Conservation (phyloP, 768 basidiomycete genomes). For the Boletus edulis region DNA sequence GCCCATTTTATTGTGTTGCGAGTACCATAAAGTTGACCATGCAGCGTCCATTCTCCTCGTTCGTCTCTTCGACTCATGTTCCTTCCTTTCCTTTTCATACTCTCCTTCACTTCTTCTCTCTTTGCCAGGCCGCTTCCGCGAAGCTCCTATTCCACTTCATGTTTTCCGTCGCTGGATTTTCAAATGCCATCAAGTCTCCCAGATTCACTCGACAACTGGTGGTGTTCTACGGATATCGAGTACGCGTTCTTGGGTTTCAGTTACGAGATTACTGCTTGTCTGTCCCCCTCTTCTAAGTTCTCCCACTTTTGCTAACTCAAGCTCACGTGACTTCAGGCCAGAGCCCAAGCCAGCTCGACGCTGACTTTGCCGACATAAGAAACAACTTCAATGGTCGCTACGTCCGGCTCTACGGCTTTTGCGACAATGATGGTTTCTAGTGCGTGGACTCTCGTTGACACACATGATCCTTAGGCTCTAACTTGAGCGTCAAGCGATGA, state of each 20-base stretch:
- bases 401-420: conserved; percentile 48
- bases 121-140: conserved; percentile 14
- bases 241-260: conserved; percentile 79
- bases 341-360: conserved; percentile 44
- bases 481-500: conserved; percentile 41
- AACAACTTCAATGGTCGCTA: conserved; percentile 61
- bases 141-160: conserved; percentile 16
- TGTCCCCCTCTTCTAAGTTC: conserved; percentile 21
- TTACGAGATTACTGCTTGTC: conserved; percentile 69
- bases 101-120: background rate
- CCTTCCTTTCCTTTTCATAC: background rate
- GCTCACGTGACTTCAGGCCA: conserved; percentile 45
- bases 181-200: conserved; percentile 53
- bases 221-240: conserved; percentile 63
- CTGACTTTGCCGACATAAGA: conserved; percentile 61
- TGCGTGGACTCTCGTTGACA: conserved; percentile 8
- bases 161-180: conserved; percentile 46
- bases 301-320: background rate
- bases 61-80: conserved; percentile 9
- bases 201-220: conserved; percentile 47
- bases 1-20: too few species aligned
- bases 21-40: background rate
- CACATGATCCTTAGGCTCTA: conserved; percentile 2
- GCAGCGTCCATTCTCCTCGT: background rate
- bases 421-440: conserved; percentile 41